A percentile compares a stretch with the other conserved stretches of the same genome.
phyloP scores from a whole-genome alignment of 1,139 yeast species.

The Kazachstania sp. region DNA sequence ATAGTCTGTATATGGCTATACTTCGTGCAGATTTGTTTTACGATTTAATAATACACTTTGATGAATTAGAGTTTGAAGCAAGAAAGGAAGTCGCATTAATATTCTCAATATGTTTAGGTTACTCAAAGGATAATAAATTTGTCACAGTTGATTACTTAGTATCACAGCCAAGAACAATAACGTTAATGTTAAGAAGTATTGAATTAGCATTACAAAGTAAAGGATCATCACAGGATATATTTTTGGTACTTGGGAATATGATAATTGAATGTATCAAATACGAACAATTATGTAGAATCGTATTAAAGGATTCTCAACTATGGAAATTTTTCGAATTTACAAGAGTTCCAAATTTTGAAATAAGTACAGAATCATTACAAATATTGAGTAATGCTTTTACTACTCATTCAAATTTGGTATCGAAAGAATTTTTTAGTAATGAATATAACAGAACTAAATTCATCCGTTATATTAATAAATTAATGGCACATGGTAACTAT shows the following conservation, averaged over 20 bases:
- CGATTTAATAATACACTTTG: constrained; percentile 49
- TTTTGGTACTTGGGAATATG: constrained; percentile 68
- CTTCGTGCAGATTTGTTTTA: constrained; percentile 57
- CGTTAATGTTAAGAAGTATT: constrained; percentile 56
- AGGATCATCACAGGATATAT: constrained; percentile 42
- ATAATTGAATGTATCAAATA: constrained; percentile 78
- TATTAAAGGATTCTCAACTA: constrained; percentile 49
- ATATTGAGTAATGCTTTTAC: constrained; percentile 66
- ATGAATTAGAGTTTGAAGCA: constrained; percentile 74
- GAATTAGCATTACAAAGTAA: constrained; percentile 39
- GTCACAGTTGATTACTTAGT: constrained; percentile 84
- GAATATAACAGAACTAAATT: constrained; percentile 46
- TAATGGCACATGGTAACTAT: constrained; percentile 71
- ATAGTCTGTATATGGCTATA: constrained; percentile 37
- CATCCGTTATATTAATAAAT: constrained; percentile 51
- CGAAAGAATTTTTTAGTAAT: constrained; percentile 51
- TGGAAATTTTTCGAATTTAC: constrained; percentile 84
- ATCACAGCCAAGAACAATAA: constrained; percentile 56
- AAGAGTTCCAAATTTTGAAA: constrained; percentile 70
- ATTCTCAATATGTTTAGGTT: constrained; percentile 68
- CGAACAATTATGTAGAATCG: constrained; percentile 56
- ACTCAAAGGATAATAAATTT: constrained; percentile 66
- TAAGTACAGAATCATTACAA: constrained; percentile 82
- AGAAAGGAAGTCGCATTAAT: constrained; percentile 72
- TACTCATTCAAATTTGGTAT: constrained; percentile 55